Percentiles rank a stretch among this genome's conserved stretches.
Conservation (phyloP, 306 rosid species). For the Benincasa hispida region DNA sequence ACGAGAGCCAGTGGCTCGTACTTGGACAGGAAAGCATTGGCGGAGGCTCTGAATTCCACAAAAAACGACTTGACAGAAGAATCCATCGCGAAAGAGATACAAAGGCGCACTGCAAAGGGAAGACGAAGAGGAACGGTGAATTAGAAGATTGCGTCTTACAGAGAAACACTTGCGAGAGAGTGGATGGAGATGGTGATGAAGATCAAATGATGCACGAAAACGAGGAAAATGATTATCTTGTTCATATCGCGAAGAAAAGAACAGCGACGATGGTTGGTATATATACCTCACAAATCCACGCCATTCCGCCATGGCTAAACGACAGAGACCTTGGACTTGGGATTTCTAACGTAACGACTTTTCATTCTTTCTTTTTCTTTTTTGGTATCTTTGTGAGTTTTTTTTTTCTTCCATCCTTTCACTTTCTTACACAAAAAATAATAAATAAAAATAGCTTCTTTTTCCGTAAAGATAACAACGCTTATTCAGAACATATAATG, state of each 20-base stretch:
- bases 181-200: background rate
- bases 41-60: slow-evolving; percentile 9
- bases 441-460: too few species aligned
- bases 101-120: background rate
- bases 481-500: too few species aligned
- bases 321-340: background rate
- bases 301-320: background rate
- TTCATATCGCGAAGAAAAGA: background rate
- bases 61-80: slow-evolving; percentile 11
- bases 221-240: background rate
- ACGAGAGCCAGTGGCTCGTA: slow-evolving; percentile 49
- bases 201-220: background rate
- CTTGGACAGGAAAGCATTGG: slow-evolving; percentile 19
- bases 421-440: too few species aligned
- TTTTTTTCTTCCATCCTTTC: too few species aligned
- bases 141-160: background rate
- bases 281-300: background rate
- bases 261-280: background rate
- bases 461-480: too few species aligned
- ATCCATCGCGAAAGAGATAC: background rate
- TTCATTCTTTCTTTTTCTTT: background rate
- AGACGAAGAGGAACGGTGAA: background rate
- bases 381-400: too few species aligned
- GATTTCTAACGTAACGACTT: background rate
- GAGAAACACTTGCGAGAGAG: background rate